These are phyloP conservation scores for Zoysia matrella DNA, from an alignment of 202 grass and related monocot genomes.

Conservation along the genomic window DNA sequence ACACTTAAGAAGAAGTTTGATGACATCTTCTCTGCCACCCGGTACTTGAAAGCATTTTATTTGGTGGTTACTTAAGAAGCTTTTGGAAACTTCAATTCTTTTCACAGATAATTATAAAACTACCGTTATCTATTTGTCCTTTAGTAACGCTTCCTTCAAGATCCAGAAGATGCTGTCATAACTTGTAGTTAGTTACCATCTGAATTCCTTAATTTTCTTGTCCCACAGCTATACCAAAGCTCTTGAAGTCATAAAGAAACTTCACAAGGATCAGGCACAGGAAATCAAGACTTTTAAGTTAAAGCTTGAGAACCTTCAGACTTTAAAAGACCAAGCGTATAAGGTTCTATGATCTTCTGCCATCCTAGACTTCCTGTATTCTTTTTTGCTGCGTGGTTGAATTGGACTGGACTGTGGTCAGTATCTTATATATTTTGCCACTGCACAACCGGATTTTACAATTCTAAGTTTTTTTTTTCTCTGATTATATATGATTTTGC, in stretches of 20 bases:
- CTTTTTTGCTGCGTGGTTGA: not conserved
- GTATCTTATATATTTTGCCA: slow-evolving; percentile 1
- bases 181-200: slow-evolving; percentile 17
- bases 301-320: slow-evolving; percentile 96
- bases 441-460: not conserved
- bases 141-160: slow-evolving; percentile 7
- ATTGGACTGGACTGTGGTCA: not conserved
- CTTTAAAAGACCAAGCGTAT: slow-evolving; percentile 90
- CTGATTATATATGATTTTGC: slow-evolving; percentile 1
- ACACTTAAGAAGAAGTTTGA: slow-evolving; percentile 99
- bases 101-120: slow-evolving; percentile 26
- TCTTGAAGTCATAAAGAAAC: slow-evolving; percentile 98
- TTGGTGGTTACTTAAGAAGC: slow-evolving; percentile 34
- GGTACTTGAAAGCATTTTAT: slow-evolving; percentile 54
- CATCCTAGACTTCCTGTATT: not conserved
- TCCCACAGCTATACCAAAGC: slow-evolving; percentile 88
- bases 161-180: not conserved
- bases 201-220: slow-evolving; percentile 35
- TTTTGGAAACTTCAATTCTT: not conserved
- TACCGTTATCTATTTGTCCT: slow-evolving; percentile 26
- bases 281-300: slow-evolving; percentile 96
- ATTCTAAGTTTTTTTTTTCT: slow-evolving; percentile 4
- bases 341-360: slow-evolving; percentile 61
- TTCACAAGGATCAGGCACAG: slow-evolving; percentile 97
- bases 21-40: slow-evolving; percentile 99